Evolutionary conservation across 495 filamentous ascomycete genomes (phyloP), one percentile per base, ranked within the genome.

Genomic region (Aspergillus conjunctus): DNA sequence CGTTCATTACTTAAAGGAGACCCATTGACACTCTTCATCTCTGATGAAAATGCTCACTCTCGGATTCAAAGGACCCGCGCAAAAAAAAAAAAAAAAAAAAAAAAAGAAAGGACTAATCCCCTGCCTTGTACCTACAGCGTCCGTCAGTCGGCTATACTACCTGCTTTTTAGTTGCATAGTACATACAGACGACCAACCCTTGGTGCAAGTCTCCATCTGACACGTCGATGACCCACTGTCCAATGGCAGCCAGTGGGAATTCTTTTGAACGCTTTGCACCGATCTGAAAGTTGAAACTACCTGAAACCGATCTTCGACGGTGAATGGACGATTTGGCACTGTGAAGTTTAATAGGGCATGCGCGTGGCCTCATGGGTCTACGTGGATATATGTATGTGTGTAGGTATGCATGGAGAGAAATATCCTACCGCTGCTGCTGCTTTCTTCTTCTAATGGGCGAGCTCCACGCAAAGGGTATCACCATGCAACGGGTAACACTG

Each of bases 151-250:
- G 14, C 34, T 37, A 9, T 37, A 37, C 34, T 37, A 37, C 34
- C 37, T 11, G 11, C 37, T 41, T 41, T 41, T 41, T 41, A 41
- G 37, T n/a, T 41, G 37, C 37, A 41, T 7, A 41, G 3, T 41
- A 9, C 37, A 41, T 7, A 41, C 9, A 12, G 8, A 41, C 37
- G 12, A 26, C 26, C 26, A 14, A 48, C 45, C 45, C 30, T 32
- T 12, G 22, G n/a, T 31, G 49, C 22, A 30, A 22, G 26, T 41
- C 44, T 32, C 34, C 54, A 69, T 51, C 62, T 63, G 67, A 69
- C 64, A 67, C 67, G 62, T 69, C 62, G 46, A 39, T 51, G 67
- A 67, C 62, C 67, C 64, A 67, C 64, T 22, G 21, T 51, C 56
- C 58, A 60, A 60, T 62, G 51, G 59, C 17, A 61, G 31, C 34